A percentile compares a stretch with the other conserved stretches of the same genome.
These are phyloP conservation scores for Macrolepiota dolichaula DNA, from an alignment of 768 basidiomycete genomes.

Conservation along the genomic window DNA sequence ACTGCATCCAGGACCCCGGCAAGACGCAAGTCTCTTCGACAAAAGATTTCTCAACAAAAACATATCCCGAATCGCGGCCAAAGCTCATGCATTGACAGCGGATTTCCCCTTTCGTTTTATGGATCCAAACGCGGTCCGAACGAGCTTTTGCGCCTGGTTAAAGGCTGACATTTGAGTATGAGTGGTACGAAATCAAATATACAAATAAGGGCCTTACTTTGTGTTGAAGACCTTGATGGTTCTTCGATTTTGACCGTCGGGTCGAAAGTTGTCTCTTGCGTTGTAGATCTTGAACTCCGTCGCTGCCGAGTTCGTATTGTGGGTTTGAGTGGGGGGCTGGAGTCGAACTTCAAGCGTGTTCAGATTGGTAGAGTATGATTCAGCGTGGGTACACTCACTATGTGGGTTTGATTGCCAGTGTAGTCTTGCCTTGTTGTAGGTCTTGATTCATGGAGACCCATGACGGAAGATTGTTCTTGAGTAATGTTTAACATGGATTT, in stretches of 20 bases:
- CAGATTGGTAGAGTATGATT: not conserved
- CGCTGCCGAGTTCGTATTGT: too few relatives aligned
- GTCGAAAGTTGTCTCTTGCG: too few relatives aligned
- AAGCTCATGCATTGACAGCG: not conserved
- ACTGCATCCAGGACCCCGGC: not conserved
- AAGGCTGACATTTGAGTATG: not conserved
- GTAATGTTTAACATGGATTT: not conserved
- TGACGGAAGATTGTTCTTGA: not conserved
- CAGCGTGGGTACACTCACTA: not conserved
- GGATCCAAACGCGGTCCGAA: not conserved
- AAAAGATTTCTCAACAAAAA: not conserved
- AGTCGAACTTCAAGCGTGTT: not conserved
- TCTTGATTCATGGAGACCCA: not conserved
- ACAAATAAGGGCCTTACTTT: not conserved
- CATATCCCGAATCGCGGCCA: not conserved
- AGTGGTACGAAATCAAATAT: too few relatives aligned
- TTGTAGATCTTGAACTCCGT: too few relatives aligned
- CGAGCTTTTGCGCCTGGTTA: not conserved
- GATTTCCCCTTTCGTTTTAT: not conserved
- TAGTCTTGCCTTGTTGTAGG: too few relatives aligned
- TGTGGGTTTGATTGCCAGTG: not conserved
- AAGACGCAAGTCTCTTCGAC: not conserved
- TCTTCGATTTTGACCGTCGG: not conserved
- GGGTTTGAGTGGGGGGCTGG: not conserved
- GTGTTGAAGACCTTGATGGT: not conserved